Conservation (phyloP, 2,329 filamentous ascomycete genomes). For the Bisporella sp. region DNA sequence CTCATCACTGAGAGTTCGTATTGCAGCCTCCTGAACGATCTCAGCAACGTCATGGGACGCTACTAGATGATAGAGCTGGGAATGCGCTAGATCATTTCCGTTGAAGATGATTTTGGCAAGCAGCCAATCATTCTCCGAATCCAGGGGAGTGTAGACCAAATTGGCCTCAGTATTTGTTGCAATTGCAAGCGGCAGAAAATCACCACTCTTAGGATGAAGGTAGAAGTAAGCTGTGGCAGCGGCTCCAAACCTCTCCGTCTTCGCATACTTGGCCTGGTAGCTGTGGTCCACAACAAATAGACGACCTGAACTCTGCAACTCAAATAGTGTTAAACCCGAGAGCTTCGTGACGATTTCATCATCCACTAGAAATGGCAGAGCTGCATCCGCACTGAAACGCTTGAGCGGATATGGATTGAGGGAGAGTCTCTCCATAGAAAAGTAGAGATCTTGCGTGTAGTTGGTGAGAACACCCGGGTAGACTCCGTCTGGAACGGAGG, state of each 20-base stretch:
- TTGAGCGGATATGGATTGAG: constrained; percentile 33
- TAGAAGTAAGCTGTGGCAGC: constrained; percentile 41
- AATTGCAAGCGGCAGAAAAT: background rate
- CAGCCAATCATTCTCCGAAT: constrained; percentile 39
- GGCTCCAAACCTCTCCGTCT: constrained; percentile 29
- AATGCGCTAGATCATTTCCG: constrained; percentile 39
- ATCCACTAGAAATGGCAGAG: constrained; percentile 32
- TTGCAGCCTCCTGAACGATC: constrained; percentile 36
- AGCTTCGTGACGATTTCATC: constrained; percentile 24
- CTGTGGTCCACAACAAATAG: constrained; percentile 38
- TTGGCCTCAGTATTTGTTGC: constrained; percentile 8
- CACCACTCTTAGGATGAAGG: constrained; percentile 25
- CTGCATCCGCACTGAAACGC: constrained; percentile 28
- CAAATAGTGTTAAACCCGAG: too few species aligned
- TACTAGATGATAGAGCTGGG: constrained; percentile 37
- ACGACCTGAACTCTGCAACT: constrained; percentile 28
- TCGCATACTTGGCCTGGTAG: constrained; percentile 26
- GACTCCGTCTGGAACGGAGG: constrained; percentile 29
- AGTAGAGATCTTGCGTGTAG: constrained; percentile 38
- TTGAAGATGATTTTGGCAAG: constrained; percentile 45
- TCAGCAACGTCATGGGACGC: constrained; percentile 38
- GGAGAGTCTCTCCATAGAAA: constrained; percentile 41
- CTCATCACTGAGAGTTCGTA: constrained; percentile 36
- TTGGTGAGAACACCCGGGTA: constrained; percentile 34
- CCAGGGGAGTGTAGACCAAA: constrained; percentile 40